Base-by-base conservation (phyloP, 495 filamentous ascomycete species). In the Aspergillus ellipticus region DNA sequence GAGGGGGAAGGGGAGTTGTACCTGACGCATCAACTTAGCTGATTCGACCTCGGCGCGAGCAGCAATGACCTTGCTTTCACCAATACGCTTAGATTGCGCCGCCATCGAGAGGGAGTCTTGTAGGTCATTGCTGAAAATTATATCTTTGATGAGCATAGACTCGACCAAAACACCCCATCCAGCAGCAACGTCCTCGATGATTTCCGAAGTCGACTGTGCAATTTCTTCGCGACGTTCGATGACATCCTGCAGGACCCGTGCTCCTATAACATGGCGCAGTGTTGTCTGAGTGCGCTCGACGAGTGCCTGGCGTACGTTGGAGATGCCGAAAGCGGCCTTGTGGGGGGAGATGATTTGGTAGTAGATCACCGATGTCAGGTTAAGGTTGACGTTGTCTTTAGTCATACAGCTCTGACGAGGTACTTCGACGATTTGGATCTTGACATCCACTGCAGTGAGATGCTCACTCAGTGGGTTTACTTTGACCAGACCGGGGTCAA, bases 31-130 rank as follows among this genome's bases (percentile, higher is more conserved):
- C 72, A 98, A 75, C 69, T 97, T 97, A 69, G 95, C 94, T 52
- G 84, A 84, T 72, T 99, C 94, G 69, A 99, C 94, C 75, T 99
- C 94, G 33, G 94, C 94, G 63, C 93, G 89, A 52, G 94, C 94
- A 31, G 91, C 89, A 61, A 97, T 97, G 69, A 97, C 92, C 81
- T 98, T 98, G 75, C 86, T 89, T 76, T 98, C 94, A 73, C 95
- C 94, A 60, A 97, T 96, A 51, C 94, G 86, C 86, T 97, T 97
- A 76, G 84, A 87, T 80, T 98, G 92, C n/a, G 94, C 94, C n/a
- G 94, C 94, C 94, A 99, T 99, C 67, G 89, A 94, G 53, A 99
- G 82, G n/a, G 89, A 94, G 56, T 97, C 94, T 72, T 99, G 94
- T 28, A 99, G 84, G 56, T 97, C 94, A 66, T 87, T 82, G 79